Percentiles rank a stretch among this genome's conserved stretches.
phyloP scores from a whole-genome alignment of 345 rosid genomes.

The Nasturtium officinale region DNA sequence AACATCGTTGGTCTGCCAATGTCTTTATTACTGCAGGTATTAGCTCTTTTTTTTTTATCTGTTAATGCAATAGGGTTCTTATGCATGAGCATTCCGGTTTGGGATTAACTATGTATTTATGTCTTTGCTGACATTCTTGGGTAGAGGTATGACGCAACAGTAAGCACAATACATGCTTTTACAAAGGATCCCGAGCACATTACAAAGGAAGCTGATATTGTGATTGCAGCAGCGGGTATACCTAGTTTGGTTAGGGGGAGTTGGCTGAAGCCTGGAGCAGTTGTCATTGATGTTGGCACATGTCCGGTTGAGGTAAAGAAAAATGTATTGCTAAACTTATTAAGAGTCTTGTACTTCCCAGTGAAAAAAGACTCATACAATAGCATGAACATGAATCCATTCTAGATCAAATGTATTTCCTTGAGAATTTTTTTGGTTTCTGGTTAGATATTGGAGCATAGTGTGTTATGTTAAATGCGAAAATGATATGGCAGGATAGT shows the following conservation, averaged over 20 bases:
- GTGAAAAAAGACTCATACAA: background rate
- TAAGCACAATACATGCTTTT: slow-evolving; percentile 71
- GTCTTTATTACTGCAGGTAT: slow-evolving; percentile 84
- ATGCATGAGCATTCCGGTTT: background rate
- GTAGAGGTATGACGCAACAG: slow-evolving; percentile 94
- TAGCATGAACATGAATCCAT: background rate
- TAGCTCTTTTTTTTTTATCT: background rate
- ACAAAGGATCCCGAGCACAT: slow-evolving; percentile 71
- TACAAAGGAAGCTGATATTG: slow-evolving; percentile 74
- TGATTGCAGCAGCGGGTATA: slow-evolving; percentile 80
- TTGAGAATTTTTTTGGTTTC: background rate
- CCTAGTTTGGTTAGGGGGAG: slow-evolving; percentile 79
- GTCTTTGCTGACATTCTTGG: slow-evolving; percentile 39
- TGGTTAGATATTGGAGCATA: slow-evolving; percentile 21
- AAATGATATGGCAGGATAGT: slow-evolving; percentile 60
- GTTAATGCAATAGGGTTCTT: background rate
- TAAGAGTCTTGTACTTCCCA: background rate
- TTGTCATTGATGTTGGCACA: slow-evolving; percentile 88
- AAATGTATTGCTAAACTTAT: background rate
- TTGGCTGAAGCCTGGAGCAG: slow-evolving; percentile 89
- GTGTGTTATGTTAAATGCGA: background rate
- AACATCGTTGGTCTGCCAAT: slow-evolving; percentile 88
- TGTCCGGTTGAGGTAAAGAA: slow-evolving; percentile 69
- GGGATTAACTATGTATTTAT: slow-evolving; percentile 20
- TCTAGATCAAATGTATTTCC: background rate